Evolutionary conservation across 1,284 basidiomycete species (phyloP), one percentile per base, ranked within the genome.

Genomic region (Leccinum pachyderme): DNA sequence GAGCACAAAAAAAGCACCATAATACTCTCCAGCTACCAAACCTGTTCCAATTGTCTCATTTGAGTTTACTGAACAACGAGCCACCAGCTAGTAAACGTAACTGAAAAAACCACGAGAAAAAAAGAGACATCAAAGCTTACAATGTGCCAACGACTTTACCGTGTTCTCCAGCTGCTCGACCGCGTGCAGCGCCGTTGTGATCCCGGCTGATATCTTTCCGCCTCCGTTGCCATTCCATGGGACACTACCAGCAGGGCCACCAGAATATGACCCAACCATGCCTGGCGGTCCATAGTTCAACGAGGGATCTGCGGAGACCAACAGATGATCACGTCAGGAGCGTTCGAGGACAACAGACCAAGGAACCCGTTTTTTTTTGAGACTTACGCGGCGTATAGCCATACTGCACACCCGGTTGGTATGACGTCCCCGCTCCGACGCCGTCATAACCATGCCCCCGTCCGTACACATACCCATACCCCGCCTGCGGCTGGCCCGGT

Each of bases 91-190:
- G 2, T 37, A 37, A 11, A 37, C n/a, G n/a, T 1, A 37, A 5
- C 18, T 22, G 11, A 41, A 11, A 39, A 5, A 41, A 22, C 18
- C 6, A 22, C 29, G 29, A 31, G 9, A 29, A 29, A 18, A 9
- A 11, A 18, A 45, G 8, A 5, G 27, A 5, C 1, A 18, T 5
- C 4, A n/a, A 13, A 18, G n/a, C 24, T 28, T 9, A 46, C 24
- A 28, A 4, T 28, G n/a, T 3, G 27, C 9, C 25, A 46, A 28
- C 9, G n/a, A 22, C 27, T 44, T 24, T 9, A 11, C 45, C 9
- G 70, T 56, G 31, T 68, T 52, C 11, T 71, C 69, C 49, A 73
- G 13, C 29, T 63, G 60, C 22, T 71, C 69, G 2, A 73, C 50
- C 2, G 51, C 59, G 6, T 61, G 54, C 35, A 65, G 48, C 35